Conservation (phyloP, 352 stramenopile species). For the Achlya hypogyna region DNA sequence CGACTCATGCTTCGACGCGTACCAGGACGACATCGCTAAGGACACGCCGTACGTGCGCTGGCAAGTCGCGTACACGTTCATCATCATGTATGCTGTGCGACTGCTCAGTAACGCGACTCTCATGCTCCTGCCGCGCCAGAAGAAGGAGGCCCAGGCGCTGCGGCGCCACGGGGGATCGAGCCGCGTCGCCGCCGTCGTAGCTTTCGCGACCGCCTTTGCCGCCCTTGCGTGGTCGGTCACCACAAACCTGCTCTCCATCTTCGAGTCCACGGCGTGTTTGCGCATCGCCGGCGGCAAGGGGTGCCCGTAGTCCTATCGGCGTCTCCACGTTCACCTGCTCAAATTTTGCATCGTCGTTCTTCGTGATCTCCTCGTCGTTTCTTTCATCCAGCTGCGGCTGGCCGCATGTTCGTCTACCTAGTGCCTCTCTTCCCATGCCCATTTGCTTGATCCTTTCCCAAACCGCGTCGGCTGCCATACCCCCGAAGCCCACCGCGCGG, state of each 20-base stretch:
- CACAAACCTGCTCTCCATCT: slow-evolving; percentile 31
- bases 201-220: slow-evolving; percentile 12
- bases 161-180: slow-evolving; percentile 22
- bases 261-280: slow-evolving; percentile 26
- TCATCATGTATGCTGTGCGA: slow-evolving; percentile 33
- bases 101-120: slow-evolving; percentile 36
- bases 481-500: no score
- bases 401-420: no score
- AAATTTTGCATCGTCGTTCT: no score
- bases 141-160: slow-evolving; percentile 26
- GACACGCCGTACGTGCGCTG: slow-evolving; percentile 27
- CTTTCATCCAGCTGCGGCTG: no score
- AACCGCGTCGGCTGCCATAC: no score
- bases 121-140: slow-evolving; percentile 33
- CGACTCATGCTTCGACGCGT: slow-evolving; percentile 50
- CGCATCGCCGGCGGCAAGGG: slow-evolving; percentile 31
- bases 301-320: slow-evolving; percentile 11
- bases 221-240: slow-evolving; percentile 26
- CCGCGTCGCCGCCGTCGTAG: slow-evolving; percentile 13
- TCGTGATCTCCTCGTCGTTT: no score
- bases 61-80: slow-evolving; percentile 29
- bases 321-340: not conserved
- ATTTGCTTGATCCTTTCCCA: no score
- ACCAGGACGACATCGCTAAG: slow-evolving; percentile 24
- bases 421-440: no score